These are phyloP conservation scores for Myxozyma nipponensis DNA, from an alignment of 805 yeast species.

Conservation along the genomic window DNA sequence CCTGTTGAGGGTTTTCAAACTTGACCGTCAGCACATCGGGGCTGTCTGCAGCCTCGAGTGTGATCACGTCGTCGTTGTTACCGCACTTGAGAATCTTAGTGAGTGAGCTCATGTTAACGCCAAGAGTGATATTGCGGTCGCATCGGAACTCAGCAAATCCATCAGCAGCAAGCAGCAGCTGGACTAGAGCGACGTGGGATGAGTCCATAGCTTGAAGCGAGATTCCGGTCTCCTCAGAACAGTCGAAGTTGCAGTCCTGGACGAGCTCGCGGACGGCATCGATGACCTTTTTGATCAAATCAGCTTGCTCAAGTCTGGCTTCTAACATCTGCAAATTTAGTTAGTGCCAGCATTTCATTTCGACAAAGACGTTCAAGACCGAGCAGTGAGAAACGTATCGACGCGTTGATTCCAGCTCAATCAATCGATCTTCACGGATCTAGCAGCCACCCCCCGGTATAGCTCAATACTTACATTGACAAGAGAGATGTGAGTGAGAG, in stretches of 20 bases:
- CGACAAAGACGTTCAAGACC: too few relatives aligned
- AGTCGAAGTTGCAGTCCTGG: slow-evolving; percentile 91
- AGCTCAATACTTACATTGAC: too few relatives aligned
- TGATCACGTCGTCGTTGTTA: slow-evolving; percentile 80
- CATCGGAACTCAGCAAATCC: slow-evolving; percentile 92
- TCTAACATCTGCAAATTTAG: slow-evolving; percentile 68
- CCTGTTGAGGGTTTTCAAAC: slow-evolving; percentile 88
- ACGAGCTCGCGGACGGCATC: slow-evolving; percentile 95
- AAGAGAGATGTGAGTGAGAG: too few relatives aligned
- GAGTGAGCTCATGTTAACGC: slow-evolving; percentile 83
- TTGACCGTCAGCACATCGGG: slow-evolving; percentile 76
- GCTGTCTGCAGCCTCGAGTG: slow-evolving; percentile 82
- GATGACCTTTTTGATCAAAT: slow-evolving; percentile 79
- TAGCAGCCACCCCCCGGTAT: too few relatives aligned
- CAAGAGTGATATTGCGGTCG: slow-evolving; percentile 87
- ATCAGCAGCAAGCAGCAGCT: slow-evolving; percentile 79
- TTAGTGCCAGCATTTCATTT: too few relatives aligned
- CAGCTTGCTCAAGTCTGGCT: slow-evolving; percentile 93
- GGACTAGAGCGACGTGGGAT: slow-evolving; percentile 89
- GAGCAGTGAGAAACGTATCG: too few relatives aligned
- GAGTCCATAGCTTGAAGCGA: slow-evolving; percentile 97
- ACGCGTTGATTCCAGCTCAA: too few relatives aligned
- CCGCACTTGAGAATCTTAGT: slow-evolving; percentile 88
- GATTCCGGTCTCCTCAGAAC: slow-evolving; percentile 91
- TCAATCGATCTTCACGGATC: too few relatives aligned